These are phyloP conservation scores for Cytospora chrysosperma DNA, from an alignment of 2,329 filamentous ascomycete species.

Conservation along the genomic window DNA sequence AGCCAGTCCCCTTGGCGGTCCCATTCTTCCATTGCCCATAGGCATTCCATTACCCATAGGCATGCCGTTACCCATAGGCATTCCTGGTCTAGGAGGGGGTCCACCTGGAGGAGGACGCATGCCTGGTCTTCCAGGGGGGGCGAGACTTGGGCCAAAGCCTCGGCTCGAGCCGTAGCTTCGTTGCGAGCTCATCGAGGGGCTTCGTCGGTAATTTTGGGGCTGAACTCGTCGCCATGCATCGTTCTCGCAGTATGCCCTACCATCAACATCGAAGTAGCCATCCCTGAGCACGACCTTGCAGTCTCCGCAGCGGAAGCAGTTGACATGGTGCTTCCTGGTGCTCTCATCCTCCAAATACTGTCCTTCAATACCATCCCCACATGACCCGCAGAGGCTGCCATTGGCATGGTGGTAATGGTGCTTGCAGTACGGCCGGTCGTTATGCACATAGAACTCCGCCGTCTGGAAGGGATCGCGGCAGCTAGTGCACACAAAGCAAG, in stretches of 20 bases:
- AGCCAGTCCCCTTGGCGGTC: slow-evolving; percentile 29
- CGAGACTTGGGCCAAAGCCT: slow-evolving; percentile 20
- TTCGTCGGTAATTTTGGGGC: slow-evolving; percentile 19
- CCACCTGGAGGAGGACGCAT: slow-evolving; percentile 23
- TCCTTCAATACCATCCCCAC: slow-evolving; percentile 85
- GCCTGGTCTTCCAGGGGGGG: slow-evolving; percentile 21
- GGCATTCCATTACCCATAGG: slow-evolving; percentile 6
- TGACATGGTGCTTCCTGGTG: slow-evolving; percentile 77
- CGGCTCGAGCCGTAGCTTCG: slow-evolving; percentile 17
- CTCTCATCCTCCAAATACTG: slow-evolving; percentile 84
- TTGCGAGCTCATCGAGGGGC: slow-evolving; percentile 22
- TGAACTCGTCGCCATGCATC: slow-evolving; percentile 66
- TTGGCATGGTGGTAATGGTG: slow-evolving; percentile 92
- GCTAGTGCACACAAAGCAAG: slow-evolving; percentile 87
- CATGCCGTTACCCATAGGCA: slow-evolving; percentile 8
- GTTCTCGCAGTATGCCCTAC: slow-evolving; percentile 78
- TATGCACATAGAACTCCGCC: slow-evolving; percentile 86
- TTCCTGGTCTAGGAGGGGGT: slow-evolving; percentile 15
- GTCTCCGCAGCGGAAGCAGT: slow-evolving; percentile 81
- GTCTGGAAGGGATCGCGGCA: slow-evolving; percentile 81
- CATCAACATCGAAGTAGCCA: slow-evolving; percentile 88
- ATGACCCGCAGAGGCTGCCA: slow-evolving; percentile 77
- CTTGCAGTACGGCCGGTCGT: slow-evolving; percentile 86
- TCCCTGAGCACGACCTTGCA: slow-evolving; percentile 73
- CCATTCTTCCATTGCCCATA: slow-evolving; percentile 24